Percentiles rank a stretch among this genome's conserved stretches.
These are phyloP conservation scores for Monosporozyma unispora DNA, from an alignment of 805 yeast species.

Conservation along the genomic window DNA sequence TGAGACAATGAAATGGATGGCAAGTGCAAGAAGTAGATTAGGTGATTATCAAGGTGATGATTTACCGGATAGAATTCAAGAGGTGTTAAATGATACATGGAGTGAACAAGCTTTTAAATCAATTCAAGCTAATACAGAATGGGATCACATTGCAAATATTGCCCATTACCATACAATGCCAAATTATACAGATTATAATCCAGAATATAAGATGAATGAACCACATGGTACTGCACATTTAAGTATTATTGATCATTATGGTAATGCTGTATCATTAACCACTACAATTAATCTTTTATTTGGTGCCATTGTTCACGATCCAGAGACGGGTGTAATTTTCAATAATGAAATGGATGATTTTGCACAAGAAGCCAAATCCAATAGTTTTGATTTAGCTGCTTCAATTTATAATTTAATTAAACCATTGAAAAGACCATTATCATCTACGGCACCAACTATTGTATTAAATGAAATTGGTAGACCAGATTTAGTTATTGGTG, in stretches of 20 bases:
- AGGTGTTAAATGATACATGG: constrained; percentile 50
- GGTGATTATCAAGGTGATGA: constrained; percentile 49
- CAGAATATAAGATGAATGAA: constrained; percentile 67
- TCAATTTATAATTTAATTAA: constrained; percentile 68
- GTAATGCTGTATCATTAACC: constrained; percentile 79
- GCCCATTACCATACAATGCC: constrained; percentile 37
- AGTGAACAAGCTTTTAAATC: constrained; percentile 38
- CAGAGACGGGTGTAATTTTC: constrained; percentile 68
- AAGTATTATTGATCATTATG: constrained; percentile 62
- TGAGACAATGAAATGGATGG: constrained; percentile 92
- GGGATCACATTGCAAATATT: neutral
- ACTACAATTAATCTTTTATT: constrained; percentile 79
- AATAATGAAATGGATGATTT: constrained; percentile 96
- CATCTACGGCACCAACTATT: constrained; percentile 75
- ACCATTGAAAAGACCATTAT: constrained; percentile 75
- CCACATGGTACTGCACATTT: constrained; percentile 90
- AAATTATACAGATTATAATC: constrained; percentile 67
- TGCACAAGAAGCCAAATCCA: constrained; percentile 56
- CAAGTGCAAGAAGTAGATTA: constrained; percentile 72
- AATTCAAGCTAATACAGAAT: constrained; percentile 38
- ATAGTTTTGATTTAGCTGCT: constrained; percentile 75
- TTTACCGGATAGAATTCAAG: constrained; percentile 32
- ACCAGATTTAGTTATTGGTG: constrained; percentile 70
- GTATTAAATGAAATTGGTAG: constrained; percentile 38
- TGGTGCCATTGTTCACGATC: constrained; percentile 79